These are phyloP conservation scores for Neurospora cerealis DNA, from an alignment of 495 filamentous ascomycete genomes.

Conservation along the genomic window DNA sequence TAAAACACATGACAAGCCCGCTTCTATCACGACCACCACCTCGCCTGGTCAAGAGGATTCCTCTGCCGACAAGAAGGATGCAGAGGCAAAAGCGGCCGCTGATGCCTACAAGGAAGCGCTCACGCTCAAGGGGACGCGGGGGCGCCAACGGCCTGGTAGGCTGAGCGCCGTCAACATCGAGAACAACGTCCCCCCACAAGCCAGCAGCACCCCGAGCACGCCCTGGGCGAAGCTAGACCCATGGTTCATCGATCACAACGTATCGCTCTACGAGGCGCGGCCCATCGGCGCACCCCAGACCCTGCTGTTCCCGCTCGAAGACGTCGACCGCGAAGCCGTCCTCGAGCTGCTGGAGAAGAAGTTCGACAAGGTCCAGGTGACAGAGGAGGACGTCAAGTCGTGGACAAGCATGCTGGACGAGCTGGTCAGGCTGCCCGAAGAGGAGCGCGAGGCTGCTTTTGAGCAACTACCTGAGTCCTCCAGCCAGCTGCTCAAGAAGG, in stretches of 20 bases:
- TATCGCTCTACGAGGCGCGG: conserved; percentile 19
- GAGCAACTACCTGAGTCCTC: background rate
- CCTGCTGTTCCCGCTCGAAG: conserved; percentile 5
- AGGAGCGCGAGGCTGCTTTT: background rate
- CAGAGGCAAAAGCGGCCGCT: background rate
- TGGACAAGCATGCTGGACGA: conserved; percentile 2
- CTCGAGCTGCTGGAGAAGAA: conserved; percentile 1
- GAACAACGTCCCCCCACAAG: background rate
- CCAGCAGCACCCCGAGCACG: background rate
- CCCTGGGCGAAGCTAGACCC: conserved; percentile 31
- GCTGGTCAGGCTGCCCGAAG: background rate
- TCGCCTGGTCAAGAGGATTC: background rate
- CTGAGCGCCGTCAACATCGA: background rate
- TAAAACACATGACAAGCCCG: background rate
- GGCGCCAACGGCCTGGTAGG: background rate
- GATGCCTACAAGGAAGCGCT: background rate
- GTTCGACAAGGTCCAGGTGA: conserved; percentile 6
- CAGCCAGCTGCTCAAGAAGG: background rate
- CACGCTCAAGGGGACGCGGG: background rate
- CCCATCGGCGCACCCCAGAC: conserved; percentile 6
- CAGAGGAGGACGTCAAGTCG: conserved; percentile 7
- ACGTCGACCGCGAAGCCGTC: conserved; percentile 5
- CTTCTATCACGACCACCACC: background rate
- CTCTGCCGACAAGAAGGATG: background rate
- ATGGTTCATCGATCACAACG: conserved; percentile 28